Base-by-base conservation (phyloP, 2,329 filamentous ascomycete species). In the Cordyceps cateniannulata region DNA sequence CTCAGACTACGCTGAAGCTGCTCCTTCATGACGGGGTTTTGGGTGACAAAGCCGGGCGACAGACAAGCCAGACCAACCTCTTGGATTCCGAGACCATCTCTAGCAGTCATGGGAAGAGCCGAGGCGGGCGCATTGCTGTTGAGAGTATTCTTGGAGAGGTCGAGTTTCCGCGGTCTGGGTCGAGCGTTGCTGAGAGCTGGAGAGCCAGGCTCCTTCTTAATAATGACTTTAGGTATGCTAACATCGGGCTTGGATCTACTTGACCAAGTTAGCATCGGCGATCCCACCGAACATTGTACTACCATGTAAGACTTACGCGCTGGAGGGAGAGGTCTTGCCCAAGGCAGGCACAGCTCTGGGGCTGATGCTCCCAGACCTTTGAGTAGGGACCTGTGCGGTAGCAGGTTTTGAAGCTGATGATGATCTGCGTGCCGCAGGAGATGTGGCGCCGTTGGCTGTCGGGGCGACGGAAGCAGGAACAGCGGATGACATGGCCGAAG, bases 1-100 rank as follows among this genome's bases (percentile, higher is more conserved):
- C 90, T 92, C 75, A 97, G 85, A 75, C 95, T 98, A 67, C 93
- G 86, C 75, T 98, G 92, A 58, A 99, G 79, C 74, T 98, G 93
- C 75, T 96, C 91, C 71, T 95, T 88, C 91, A 97, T 96, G 22
- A 89, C 84, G n/a, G 95, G 93, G 74, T 99, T 92, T 68, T 98
- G 90, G 18, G 95, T 98, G 66, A 96, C 87, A 70, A 99, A 98
- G 59, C 95, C 95, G 0, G 95, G 95, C 2, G 95, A 98, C 60
- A 99, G 80, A 70, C 95, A 99, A 47, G 93, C 93, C 61, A 98
- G 82, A 62, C 95, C 95, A 27, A 98, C 90, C 74, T 97, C 91
- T 69, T 96, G 92, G 70, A 98, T 93, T 47, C 83, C 90, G 42
- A 95, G 77, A 24, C 87, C 85, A 50, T 96, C 91, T 66, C 91